Percentiles rank a stretch among this genome's conserved stretches.
Conservation (phyloP, 306 rosid genomes). For the Malus orientalis region DNA sequence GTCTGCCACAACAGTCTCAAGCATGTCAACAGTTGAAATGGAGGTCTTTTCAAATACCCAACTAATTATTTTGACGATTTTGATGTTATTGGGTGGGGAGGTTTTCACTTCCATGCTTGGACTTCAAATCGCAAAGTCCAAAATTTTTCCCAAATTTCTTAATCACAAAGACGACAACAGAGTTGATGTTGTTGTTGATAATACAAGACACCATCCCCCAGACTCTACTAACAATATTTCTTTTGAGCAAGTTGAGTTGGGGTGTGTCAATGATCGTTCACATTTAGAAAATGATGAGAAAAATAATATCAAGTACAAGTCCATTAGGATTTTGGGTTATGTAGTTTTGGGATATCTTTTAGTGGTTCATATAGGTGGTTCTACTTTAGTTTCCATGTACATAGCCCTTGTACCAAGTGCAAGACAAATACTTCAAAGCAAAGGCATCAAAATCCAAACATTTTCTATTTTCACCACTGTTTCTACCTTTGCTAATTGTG, state of each 20-base stretch:
- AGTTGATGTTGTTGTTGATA: neutral
- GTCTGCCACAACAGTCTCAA: constrained; percentile 63
- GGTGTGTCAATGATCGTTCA: neutral
- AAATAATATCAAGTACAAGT: constrained; percentile 6
- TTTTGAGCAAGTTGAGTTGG: constrained; percentile 22
- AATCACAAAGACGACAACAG: neutral
- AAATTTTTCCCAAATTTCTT: neutral
- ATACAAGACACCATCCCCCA: neutral
- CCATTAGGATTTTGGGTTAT: constrained; percentile 28
- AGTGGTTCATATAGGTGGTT: constrained; percentile 23
- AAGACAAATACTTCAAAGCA: constrained; percentile 19
- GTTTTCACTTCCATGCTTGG: constrained; percentile 49
- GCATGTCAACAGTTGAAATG: constrained; percentile 66
- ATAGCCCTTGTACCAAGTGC: constrained; percentile 28
- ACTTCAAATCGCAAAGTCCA: constrained; percentile 17
- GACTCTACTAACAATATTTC: neutral
- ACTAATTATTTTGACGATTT: constrained; percentile 35
- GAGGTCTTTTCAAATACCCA: constrained; percentile 47
- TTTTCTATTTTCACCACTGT: constrained; percentile 49
- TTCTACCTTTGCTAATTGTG: constrained; percentile 63
- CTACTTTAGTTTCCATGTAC: constrained; percentile 20
- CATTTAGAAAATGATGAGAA: neutral
- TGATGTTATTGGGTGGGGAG: constrained; percentile 68
- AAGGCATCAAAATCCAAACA: constrained; percentile 30
- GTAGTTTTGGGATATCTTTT: constrained; percentile 37